phyloP scores from a whole-genome alignment of 441 rosid genomes.

The Flueggea neowawraea region DNA sequence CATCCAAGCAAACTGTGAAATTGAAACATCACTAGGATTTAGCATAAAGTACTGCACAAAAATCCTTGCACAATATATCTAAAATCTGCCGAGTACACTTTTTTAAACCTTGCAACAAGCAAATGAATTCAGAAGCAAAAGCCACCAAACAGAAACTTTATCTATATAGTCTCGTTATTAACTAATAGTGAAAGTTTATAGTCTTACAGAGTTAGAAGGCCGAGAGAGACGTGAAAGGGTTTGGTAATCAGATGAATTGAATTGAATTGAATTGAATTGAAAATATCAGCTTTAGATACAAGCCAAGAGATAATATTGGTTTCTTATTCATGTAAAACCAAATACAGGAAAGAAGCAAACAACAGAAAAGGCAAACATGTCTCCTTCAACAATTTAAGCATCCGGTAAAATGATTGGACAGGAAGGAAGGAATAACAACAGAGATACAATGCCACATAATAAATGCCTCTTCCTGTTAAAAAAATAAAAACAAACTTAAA shows the following conservation, averaged over 20 bases:
- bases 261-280: too few relatives aligned
- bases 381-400: background rate
- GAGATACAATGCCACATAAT: background rate
- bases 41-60: background rate
- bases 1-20: conserved; percentile 89
- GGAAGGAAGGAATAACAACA: background rate
- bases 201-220: too few relatives aligned
- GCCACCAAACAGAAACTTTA: background rate
- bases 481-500: background rate
- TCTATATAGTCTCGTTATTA: background rate
- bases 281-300: too few relatives aligned
- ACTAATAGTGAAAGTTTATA: too few relatives aligned
- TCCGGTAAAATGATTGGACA: conserved; percentile 1
- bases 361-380: background rate
- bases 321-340: too few relatives aligned
- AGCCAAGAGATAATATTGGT: too few relatives aligned
- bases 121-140: background rate
- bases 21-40: background rate
- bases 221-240: too few relatives aligned
- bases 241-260: too few relatives aligned
- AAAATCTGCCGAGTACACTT: background rate
- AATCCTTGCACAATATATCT: background rate
- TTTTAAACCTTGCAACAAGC: background rate
- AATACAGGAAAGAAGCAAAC: too few relatives aligned
- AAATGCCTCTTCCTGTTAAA: background rate